Evolutionary conservation across 164 flowering plant species (phyloP).

Genomic region (Magnolia kwangsiensis): DNA sequence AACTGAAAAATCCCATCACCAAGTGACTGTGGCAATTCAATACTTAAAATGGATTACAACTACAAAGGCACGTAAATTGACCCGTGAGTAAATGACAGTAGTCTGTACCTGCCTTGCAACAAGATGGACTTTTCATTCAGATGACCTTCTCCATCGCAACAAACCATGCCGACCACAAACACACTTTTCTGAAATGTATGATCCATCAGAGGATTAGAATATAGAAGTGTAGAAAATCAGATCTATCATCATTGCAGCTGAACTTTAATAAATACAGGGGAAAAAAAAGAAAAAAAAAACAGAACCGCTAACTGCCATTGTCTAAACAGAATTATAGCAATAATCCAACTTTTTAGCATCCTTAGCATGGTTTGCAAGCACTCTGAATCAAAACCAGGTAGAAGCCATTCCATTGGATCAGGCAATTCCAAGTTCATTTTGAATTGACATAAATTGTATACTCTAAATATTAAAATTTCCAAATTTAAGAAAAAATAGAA

Average conservation of each 20-base stretch:
- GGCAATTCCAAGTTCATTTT: no score
- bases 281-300: background rate
- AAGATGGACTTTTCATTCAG: slow-evolving; percentile 85
- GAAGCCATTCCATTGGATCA: no score
- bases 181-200: slow-evolving; percentile 56
- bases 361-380: background rate
- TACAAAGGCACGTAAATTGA: background rate
- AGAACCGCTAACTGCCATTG: background rate
- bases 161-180: slow-evolving; percentile 91
- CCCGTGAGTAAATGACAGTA: background rate
- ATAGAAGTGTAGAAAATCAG: background rate
- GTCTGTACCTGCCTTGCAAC: slow-evolving; percentile 83
- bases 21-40: background rate
- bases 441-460: no score
- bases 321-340: background rate
- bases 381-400: no score
- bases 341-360: background rate
- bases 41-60: background rate
- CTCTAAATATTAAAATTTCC: no score
- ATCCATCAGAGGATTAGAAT: background rate
- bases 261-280: background rate
- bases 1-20: background rate
- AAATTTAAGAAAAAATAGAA: no score
- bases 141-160: slow-evolving; percentile 90
- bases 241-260: background rate